These are phyloP conservation scores for Leptographium galeiforme DNA, from an alignment of 2,329 filamentous ascomycete genomes.

Conservation along the genomic window DNA sequence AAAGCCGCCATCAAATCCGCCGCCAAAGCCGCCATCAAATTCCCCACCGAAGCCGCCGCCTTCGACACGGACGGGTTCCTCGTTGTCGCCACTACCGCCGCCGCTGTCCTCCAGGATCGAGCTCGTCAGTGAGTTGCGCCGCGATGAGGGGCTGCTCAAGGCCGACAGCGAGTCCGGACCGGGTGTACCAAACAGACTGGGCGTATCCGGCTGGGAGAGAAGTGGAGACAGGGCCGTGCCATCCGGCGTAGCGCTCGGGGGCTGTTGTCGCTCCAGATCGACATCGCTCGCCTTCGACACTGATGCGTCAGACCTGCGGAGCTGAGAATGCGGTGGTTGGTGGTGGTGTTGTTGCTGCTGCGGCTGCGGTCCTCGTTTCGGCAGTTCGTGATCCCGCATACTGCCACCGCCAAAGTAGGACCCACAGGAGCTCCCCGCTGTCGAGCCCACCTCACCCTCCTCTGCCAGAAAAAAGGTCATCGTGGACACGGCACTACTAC, in stretches of 20 bases:
- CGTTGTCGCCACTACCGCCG: slow-evolving; percentile 22
- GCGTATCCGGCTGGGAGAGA: slow-evolving; percentile 28
- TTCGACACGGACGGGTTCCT: slow-evolving; percentile 27
- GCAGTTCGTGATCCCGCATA: background rate
- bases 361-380: background rate
- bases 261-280: slow-evolving; percentile 7
- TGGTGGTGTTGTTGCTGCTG: background rate
- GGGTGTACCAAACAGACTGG: slow-evolving; percentile 27
- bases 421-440: slow-evolving; percentile 14
- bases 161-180: slow-evolving; percentile 21
- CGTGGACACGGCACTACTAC: slow-evolving; percentile 16
- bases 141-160: slow-evolving; percentile 31
- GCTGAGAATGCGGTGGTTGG: background rate
- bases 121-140: slow-evolving; percentile 32
- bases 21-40: background rate
- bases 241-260: too few species aligned
- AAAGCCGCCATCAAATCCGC: background rate
- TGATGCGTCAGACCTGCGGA: background rate
- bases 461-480: slow-evolving; percentile 39
- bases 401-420: slow-evolving; percentile 11
- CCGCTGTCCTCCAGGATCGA: slow-evolving; percentile 29
- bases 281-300: background rate
- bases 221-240: slow-evolving; percentile 2
- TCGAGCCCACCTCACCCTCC: slow-evolving; percentile 30
- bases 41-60: background rate